Evolutionary conservation across 306 rosid species (phyloP).

Genomic region (Glycine tomentella): DNA sequence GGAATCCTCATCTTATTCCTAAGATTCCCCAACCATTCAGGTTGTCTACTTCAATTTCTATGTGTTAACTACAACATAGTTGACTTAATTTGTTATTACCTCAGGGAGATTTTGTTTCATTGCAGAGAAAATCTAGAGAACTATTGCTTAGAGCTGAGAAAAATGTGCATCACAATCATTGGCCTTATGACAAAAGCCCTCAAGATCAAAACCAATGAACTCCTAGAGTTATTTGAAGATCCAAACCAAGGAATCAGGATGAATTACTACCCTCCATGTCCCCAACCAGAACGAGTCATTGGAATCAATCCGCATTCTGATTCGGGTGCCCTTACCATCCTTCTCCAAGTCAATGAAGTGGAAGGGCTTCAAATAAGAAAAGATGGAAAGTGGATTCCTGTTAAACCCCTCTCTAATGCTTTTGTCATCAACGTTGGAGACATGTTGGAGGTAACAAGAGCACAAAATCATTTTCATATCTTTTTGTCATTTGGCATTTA

Average conservation of each 20-base stretch:
- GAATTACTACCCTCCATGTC: constrained; percentile 52
- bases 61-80: background rate
- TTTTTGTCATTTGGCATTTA: background rate
- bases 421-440: constrained; percentile 49
- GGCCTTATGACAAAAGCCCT: constrained; percentile 43
- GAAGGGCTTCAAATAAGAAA: constrained; percentile 54
- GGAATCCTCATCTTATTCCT: constrained; percentile 36
- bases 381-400: constrained; percentile 41
- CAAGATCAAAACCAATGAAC: constrained; percentile 15
- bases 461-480: background rate
- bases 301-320: constrained; percentile 50
- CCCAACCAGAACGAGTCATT: constrained; percentile 44
- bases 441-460: constrained; percentile 43
- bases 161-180: constrained; percentile 9
- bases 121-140: constrained; percentile 44
- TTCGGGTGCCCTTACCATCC: constrained; percentile 42
- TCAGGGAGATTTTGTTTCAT: background rate
- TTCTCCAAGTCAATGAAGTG: constrained; percentile 49
- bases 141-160: constrained; percentile 40
- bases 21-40: constrained; percentile 44
- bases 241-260: constrained; percentile 40
- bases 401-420: constrained; percentile 46
- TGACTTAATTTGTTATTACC: background rate
- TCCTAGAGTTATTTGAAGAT: constrained; percentile 41
- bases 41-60: background rate